Evolutionary conservation across 805 yeast genomes (phyloP), one percentile per base, ranked within the genome.

Genomic region (Sugiyamaella chiloensis): DNA sequence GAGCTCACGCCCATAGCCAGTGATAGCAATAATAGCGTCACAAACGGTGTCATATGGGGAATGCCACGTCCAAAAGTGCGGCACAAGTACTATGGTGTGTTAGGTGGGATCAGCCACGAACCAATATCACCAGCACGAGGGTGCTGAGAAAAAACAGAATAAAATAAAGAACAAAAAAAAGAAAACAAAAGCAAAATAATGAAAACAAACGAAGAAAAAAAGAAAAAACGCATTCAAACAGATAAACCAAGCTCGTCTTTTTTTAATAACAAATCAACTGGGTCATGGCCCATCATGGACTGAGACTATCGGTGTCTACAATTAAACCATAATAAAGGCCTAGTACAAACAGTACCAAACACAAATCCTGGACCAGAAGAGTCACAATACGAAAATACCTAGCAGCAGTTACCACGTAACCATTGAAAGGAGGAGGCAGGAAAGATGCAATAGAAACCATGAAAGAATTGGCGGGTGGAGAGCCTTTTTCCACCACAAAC

Each of bases 1-100:
- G 67, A 62, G 21, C 64, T 57, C 8, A 17, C 7, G 29, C 61
- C 61, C 66, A 63, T 63, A 16, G 59, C 35, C 19, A 46, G 24
- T 17, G 63, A 58, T 20, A 63, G 52, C 32, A 63, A 21, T 36
- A 62, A 29, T 24, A 63, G 53, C n/a, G 60, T 42, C 29, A 61
- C 19, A 14, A 61, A 47, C 42, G 53, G 48, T 3, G 40, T 17
- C 60, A 56, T 56, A 20, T 16, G n/a, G n/a, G n/a, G n/a, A n/a
- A n/a, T n/a, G n/a, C n/a, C n/a, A n/a, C n/a, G n/a, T n/a, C n/a
- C n/a, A n/a, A n/a, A n/a, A n/a, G n/a, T n/a, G n/a, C n/a, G n/a
- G n/a, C n/a, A n/a, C n/a, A n/a, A n/a, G n/a, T n/a, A n/a, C n/a
- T n/a, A n/a, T n/a, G n/a, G n/a, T n/a, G n/a, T n/a, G n/a, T n/a